Conservation (phyloP, 2,329 filamentous ascomycete species). For the Albifimbria verrucaria region DNA sequence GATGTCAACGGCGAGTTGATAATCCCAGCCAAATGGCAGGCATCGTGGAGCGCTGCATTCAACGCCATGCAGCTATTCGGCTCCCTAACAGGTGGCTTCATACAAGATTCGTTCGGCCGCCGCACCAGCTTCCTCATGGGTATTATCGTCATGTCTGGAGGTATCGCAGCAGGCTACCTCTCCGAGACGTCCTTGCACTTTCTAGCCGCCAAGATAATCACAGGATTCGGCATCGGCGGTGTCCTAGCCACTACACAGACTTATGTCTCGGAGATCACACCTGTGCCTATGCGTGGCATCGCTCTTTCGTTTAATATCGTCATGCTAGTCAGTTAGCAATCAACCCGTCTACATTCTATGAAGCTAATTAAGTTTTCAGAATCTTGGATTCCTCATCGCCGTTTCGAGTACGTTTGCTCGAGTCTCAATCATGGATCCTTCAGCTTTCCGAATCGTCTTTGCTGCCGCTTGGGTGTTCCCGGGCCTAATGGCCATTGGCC, state of each 20-base stretch:
- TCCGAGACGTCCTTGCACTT: constrained; percentile 10
- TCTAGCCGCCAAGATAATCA: constrained; percentile 17
- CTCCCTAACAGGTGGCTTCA: constrained; percentile 11
- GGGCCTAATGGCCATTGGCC: constrained; percentile 7
- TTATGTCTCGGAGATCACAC: constrained; percentile 11
- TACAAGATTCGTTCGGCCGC: constrained; percentile 16
- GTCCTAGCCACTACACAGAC: constrained; percentile 15
- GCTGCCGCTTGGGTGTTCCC: constrained; percentile 9
- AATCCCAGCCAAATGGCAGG: constrained; percentile 19
- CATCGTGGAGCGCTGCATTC: constrained; percentile 17
- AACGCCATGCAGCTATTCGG: constrained; percentile 17
- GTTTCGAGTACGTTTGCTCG: constrained; percentile 11
- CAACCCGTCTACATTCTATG: not conserved
- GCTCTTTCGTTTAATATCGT: constrained; percentile 10
- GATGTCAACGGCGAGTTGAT: constrained; percentile 15
- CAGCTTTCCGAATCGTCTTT: constrained; percentile 12
- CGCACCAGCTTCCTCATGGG: constrained; percentile 10
- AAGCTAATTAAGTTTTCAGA: constrained; percentile 3
- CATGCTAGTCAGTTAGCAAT: not conserved
- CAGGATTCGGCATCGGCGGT: constrained; percentile 13
- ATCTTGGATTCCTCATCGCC: constrained; percentile 12
- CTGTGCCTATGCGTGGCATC: constrained; percentile 12
- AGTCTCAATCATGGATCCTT: constrained; percentile 12
- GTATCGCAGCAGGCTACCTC: constrained; percentile 14
- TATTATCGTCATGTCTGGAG: constrained; percentile 7